Conservation (phyloP, 768 basidiomycete species). For the Asterophora lycoperdoides region DNA sequence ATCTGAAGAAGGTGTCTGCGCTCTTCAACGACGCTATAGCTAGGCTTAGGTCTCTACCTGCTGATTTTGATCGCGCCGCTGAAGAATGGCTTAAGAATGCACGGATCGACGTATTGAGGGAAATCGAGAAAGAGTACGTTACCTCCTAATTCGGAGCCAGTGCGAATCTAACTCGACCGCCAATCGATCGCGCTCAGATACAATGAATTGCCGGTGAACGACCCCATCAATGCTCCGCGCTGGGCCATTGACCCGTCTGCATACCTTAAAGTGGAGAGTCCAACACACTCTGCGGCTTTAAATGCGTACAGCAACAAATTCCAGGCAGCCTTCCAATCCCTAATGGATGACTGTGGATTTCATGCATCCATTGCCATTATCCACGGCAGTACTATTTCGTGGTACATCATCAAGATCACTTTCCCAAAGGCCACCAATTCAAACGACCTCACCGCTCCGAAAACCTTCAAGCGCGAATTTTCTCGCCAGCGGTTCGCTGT, state of each 20-base stretch:
- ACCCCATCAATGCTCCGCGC: background rate
- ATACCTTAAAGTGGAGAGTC: background rate
- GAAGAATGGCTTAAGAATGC: constrained; percentile 6
- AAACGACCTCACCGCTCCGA: too few relatives aligned
- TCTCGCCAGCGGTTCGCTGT: too few relatives aligned
- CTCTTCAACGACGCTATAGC: constrained; percentile 9
- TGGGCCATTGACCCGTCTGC: background rate
- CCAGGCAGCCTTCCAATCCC: background rate
- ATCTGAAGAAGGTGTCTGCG: constrained; percentile 8
- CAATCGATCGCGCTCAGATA: background rate
- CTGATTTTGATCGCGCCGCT: constrained; percentile 1
- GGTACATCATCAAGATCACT: too few relatives aligned
- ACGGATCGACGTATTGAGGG: background rate
- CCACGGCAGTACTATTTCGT: too few relatives aligned
- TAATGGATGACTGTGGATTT: constrained; percentile 3
- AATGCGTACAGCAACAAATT: background rate
- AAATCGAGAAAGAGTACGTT: constrained; percentile 1
- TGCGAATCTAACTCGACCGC: too few relatives aligned
- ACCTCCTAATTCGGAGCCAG: too few relatives aligned
- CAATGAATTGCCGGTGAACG: background rate
- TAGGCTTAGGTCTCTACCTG: background rate
- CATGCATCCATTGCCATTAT: too few relatives aligned
- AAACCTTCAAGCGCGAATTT: too few relatives aligned
- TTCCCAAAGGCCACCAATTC: too few relatives aligned
- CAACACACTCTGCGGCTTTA: background rate